phyloP scores from a whole-genome alignment of 768 basidiomycete species.

The Zangia roseola region DNA sequence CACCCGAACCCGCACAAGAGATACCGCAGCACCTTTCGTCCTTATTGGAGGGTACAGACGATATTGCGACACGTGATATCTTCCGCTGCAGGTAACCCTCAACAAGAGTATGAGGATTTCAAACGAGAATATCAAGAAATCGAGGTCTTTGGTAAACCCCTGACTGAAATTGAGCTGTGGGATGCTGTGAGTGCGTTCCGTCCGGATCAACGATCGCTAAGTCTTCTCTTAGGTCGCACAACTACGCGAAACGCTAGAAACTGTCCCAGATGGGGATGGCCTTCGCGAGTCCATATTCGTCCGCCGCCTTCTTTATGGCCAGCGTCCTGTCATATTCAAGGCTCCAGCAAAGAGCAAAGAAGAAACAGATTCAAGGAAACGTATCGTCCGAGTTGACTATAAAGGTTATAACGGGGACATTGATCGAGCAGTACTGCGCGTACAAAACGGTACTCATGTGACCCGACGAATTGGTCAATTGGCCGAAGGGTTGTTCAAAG shows the following conservation, averaged over 20 bases:
- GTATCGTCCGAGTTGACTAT: slow-evolving; percentile 4
- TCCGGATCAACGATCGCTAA: not conserved
- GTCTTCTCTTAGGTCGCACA: slow-evolving; percentile 16
- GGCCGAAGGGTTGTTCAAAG: slow-evolving; percentile 51
- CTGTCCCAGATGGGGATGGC: slow-evolving; percentile 16
- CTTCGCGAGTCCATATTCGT: slow-evolving; percentile 23
- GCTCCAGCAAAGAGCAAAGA: slow-evolving; percentile 1
- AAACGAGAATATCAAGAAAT: slow-evolving; percentile 26
- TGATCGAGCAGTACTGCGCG: slow-evolving; percentile 59
- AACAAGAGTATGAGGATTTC: slow-evolving; percentile 36
- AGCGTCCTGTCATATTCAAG: slow-evolving; percentile 14
- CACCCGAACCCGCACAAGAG: slow-evolving; percentile 36
- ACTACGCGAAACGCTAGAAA: slow-evolving; percentile 23
- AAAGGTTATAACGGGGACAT: slow-evolving; percentile 37
- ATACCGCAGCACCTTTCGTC: slow-evolving; percentile 42
- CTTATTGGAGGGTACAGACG: slow-evolving; percentile 52
- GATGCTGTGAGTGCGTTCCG: slow-evolving; percentile 17
- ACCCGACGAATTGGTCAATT: slow-evolving; percentile 58
- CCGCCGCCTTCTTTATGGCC: slow-evolving; percentile 13
- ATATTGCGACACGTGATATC: slow-evolving; percentile 50
- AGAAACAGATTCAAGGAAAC: not conserved
- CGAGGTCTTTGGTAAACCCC: slow-evolving; percentile 15
- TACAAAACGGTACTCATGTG: slow-evolving; percentile 57
- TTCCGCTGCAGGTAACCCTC: slow-evolving; percentile 22
- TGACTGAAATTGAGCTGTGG: slow-evolving; percentile 29